Percentiles rank a stretch among this genome's conserved stretches.
phyloP scores from a whole-genome alignment of 2,329 filamentous ascomycete genomes.

The Colletotrichum sansevieriae region DNA sequence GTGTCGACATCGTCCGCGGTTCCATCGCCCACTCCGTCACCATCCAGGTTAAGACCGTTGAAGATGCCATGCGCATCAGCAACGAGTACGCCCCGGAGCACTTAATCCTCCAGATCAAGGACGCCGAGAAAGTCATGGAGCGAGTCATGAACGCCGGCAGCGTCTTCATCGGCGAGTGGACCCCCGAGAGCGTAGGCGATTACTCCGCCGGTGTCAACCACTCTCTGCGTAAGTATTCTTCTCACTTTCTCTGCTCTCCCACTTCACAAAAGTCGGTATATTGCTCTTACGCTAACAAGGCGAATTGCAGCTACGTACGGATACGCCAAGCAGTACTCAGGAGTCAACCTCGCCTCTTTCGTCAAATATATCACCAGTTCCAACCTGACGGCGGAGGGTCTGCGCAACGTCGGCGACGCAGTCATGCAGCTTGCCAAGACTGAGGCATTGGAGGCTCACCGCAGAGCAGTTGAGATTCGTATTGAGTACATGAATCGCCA shows the following conservation, averaged over 20 bases:
- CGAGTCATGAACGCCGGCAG: slow-evolving; percentile 93
- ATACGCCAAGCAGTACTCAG: slow-evolving; percentile 98
- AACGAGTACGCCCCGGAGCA: slow-evolving; percentile 98
- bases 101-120: slow-evolving; percentile 87
- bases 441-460: slow-evolving; percentile 94
- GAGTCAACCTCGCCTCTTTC: slow-evolving; percentile 95
- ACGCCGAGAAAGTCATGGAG: slow-evolving; percentile 80
- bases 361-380: slow-evolving; percentile 98
- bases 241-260: background rate
- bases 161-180: slow-evolving; percentile 97
- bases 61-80: slow-evolving; percentile 84
- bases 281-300: background rate
- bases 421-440: slow-evolving; percentile 97
- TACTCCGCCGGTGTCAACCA: slow-evolving; percentile 99
- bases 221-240: slow-evolving; percentile 82
- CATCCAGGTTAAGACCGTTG: slow-evolving; percentile 77
- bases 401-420: slow-evolving; percentile 86
- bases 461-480: slow-evolving; percentile 87
- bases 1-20: slow-evolving; percentile 92
- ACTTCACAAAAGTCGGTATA: background rate
- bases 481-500: slow-evolving; percentile 64
- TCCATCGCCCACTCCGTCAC: slow-evolving; percentile 94
- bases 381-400: slow-evolving; percentile 86
- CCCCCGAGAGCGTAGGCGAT: slow-evolving; percentile 96
- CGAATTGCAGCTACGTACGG: slow-evolving; percentile 84